A percentile compares a stretch with the other conserved stretches of the same genome.
These are phyloP conservation scores for Aspergillus olivimuriae DNA, from an alignment of 495 filamentous ascomycete species.

Conservation along the genomic window DNA sequence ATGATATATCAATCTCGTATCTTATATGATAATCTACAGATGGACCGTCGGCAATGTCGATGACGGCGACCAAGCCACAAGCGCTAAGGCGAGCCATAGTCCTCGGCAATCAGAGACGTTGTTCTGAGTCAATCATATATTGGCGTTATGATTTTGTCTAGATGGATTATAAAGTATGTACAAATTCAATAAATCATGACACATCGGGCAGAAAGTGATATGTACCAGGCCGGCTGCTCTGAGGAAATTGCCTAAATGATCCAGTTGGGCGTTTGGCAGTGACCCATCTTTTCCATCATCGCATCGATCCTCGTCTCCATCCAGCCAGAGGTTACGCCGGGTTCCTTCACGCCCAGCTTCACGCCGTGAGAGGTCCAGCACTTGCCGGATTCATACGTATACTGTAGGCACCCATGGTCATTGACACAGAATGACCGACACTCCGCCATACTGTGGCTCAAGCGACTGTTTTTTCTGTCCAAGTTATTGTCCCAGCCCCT, in stretches of 20 bases:
- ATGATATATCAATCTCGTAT: too few species aligned
- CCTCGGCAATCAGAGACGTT: too few species aligned
- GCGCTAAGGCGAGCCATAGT: too few species aligned
- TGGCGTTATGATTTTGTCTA: too few species aligned
- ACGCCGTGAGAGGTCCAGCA: not conserved
- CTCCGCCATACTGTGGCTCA: not conserved
- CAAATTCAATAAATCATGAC: too few species aligned
- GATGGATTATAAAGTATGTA: too few species aligned
- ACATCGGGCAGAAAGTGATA: too few species aligned
- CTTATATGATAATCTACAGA: too few species aligned
- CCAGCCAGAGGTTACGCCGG: constrained; percentile 1
- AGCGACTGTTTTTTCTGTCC: not conserved
- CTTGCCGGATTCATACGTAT: not conserved
- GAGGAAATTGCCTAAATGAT: not conserved
- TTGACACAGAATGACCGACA: not conserved
- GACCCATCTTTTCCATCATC: not conserved
- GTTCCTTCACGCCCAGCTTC: not conserved
- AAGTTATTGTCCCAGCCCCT: not conserved
- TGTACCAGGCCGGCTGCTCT: too few species aligned
- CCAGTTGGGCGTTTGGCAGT: not conserved
- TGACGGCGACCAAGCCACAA: too few species aligned
- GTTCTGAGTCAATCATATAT: too few species aligned
- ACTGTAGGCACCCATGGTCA: not conserved
- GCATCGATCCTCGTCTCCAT: not conserved
- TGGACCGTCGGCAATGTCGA: too few species aligned